A percentile compares a stretch with the other conserved stretches of the same genome.
These are phyloP conservation scores for Dactylis glomerata DNA, from an alignment of 176 grass and related monocot genomes.

Conservation along the genomic window DNA sequence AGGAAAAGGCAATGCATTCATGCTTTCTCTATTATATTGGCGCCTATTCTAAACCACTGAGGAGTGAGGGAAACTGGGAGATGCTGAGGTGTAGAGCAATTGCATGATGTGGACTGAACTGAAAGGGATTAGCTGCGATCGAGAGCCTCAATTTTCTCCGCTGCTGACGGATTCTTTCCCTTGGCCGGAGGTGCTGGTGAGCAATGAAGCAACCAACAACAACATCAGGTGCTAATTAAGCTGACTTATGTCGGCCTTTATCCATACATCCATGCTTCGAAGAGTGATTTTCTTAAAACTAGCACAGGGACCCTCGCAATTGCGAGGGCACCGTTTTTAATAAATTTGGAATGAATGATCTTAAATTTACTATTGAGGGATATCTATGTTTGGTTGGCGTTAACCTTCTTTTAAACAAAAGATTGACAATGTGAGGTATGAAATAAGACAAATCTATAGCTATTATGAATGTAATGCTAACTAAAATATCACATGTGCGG, in stretches of 20 bases:
- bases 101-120: constrained; percentile 26
- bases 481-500: too few species aligned
- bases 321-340: too few species aligned
- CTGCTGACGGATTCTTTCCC: neutral
- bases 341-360: too few species aligned
- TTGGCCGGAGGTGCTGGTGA: neutral
- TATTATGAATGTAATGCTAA: too few species aligned
- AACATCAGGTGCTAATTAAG: constrained; percentile 7
- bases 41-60: too few species aligned
- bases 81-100: neutral
- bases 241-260: neutral
- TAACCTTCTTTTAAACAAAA: too few species aligned
- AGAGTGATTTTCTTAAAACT: neutral
- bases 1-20: neutral
- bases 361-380: too few species aligned
- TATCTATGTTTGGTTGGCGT: too few species aligned
- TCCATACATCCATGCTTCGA: neutral
- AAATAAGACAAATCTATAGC: too few species aligned
- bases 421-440: too few species aligned
- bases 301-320: too few species aligned
- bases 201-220: neutral
- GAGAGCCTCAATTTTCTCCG: neutral
- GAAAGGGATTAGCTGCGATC: neutral
- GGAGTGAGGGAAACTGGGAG: neutral
- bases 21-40: too few species aligned